phyloP scores from a whole-genome alignment of 805 yeast species.

The Torulaspora quercuum region DNA sequence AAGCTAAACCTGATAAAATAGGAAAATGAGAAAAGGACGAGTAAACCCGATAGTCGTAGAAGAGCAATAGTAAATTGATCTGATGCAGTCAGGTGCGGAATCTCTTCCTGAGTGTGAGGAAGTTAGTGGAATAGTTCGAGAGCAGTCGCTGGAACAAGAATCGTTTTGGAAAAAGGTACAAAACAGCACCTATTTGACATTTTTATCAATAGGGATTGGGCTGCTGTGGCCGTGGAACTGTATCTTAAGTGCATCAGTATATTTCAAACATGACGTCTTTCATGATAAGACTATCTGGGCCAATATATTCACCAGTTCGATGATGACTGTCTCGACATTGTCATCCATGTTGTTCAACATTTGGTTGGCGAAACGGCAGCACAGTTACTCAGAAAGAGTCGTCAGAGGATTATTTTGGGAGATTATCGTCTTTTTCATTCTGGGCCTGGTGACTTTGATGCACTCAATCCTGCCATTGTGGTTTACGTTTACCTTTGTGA shows the following conservation, averaged over 20 bases:
- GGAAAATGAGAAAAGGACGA: too few relatives aligned
- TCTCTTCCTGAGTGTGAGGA: conserved; percentile 3
- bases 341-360: conserved; percentile 58
- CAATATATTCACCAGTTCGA: conserved; percentile 66
- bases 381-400: conserved; percentile 53
- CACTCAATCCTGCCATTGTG: conserved; percentile 21
- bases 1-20: too few relatives aligned
- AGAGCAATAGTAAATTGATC: too few relatives aligned
- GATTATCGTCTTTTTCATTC: conserved; percentile 50
- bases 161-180: conserved; percentile 21
- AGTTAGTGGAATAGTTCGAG: background rate
- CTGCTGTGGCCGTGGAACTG: conserved; percentile 97
- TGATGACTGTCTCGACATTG: conserved; percentile 83
- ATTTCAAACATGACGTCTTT: conserved; percentile 60
- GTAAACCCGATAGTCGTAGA: too few relatives aligned
- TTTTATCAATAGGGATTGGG: conserved; percentile 68
- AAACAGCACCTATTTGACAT: conserved; percentile 49
- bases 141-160: conserved; percentile 4
- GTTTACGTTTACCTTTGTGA: conserved; percentile 46
- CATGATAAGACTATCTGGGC: conserved; percentile 48
- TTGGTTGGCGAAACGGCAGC: conserved; percentile 62
- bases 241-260: conserved; percentile 79
- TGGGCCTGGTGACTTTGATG: conserved; percentile 41
- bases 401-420: conserved; percentile 58
- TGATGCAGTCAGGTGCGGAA: too few relatives aligned